Evolutionary conservation across 441 rosid species (phyloP), one percentile per base, ranked within the genome.

Genomic region (Arabidopsis lyrata): DNA sequence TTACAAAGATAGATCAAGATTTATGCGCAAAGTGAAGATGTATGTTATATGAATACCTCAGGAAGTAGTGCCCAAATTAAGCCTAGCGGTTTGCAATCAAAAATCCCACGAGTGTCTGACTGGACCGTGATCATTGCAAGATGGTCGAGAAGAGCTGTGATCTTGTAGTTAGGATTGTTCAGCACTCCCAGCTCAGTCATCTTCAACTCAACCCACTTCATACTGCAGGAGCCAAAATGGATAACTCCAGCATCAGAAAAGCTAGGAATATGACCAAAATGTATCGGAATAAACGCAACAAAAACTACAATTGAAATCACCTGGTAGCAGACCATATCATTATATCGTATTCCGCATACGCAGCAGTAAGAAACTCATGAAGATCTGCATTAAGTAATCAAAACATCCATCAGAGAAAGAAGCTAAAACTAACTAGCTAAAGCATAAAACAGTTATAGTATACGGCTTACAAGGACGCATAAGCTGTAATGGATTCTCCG

Each of bases 191-290:
- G 91, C 74, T 95, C 94, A 75, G 78, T 91, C 97, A 95, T 95
- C 87, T 95, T 95, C 84, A 95, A 66, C 82, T 92, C 99, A 78
- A 95, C 96, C 98, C 98, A 90, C 82, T 86, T 95, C 99, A 95
- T 95, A 87, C 98, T 90, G 84, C 79, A 83, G 45, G 64, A 68
- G 57, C 18, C 22, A 73, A 57, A 54, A 57, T 5, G 63, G 24
- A 9, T 57, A 62, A 63, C 42, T 14, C 31, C 14, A 36, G 29
- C 35, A 29, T 18, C 64, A 18, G 20, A 34, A 44, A 18, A 35
- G 7, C 31, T 41, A 48, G 12, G 6, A 41, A 44, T 32, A 16
- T n/a, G 42, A 34, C 15, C 5, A 49, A 16, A 59, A 13, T 3
- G 20, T 6, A n/a, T 12, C 18, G 18, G 36, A 61, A 34, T 32